Percentiles rank a stretch among this genome's conserved stretches.
phyloP scores from a whole-genome alignment of 805 yeast genomes.

The Kodamaea restingae region DNA sequence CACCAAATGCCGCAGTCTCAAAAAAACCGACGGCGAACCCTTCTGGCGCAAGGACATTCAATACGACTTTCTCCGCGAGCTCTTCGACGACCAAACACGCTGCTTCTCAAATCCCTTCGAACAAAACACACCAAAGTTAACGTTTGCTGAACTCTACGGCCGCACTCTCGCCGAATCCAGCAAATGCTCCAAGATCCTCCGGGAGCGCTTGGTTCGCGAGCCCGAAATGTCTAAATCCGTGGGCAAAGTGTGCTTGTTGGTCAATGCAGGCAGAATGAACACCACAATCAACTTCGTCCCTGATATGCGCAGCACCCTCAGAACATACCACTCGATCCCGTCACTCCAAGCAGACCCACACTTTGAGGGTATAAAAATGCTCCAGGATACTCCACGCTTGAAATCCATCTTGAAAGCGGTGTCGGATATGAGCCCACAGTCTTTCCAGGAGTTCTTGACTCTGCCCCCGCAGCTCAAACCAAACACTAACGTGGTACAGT shows the following conservation, averaged over 20 bases:
- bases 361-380: slow-evolving; percentile 52
- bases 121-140: slow-evolving; percentile 45
- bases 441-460: slow-evolving; percentile 43
- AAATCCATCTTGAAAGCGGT: slow-evolving; percentile 87
- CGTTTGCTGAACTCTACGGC: slow-evolving; percentile 81
- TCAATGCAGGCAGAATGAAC: slow-evolving; percentile 89
- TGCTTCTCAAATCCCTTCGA: slow-evolving; percentile 55
- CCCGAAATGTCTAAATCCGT: slow-evolving; percentile 63
- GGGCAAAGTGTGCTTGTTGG: slow-evolving; percentile 78
- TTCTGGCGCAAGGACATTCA: slow-evolving; percentile 87
- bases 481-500: slow-evolving; percentile 63
- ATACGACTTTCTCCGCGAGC: slow-evolving; percentile 62
- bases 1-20: slow-evolving; percentile 53
- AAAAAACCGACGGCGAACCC: slow-evolving; percentile 90
- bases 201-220: slow-evolving; percentile 68
- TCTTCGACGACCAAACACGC: slow-evolving; percentile 59
- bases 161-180: slow-evolving; percentile 77
- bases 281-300: slow-evolving; percentile 93
- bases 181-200: slow-evolving; percentile 76
- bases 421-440: slow-evolving; percentile 59
- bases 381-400: slow-evolving; percentile 92
- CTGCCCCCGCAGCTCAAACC: slow-evolving; percentile 31
- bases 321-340: slow-evolving; percentile 94
- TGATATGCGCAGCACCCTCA: slow-evolving; percentile 88
- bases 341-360: slow-evolving; percentile 70